Evolutionary conservation across 2,329 filamentous ascomycete genomes (phyloP), one percentile per base, ranked within the genome.

Genomic region (Stagonosporopsis chrysanthemi): DNA sequence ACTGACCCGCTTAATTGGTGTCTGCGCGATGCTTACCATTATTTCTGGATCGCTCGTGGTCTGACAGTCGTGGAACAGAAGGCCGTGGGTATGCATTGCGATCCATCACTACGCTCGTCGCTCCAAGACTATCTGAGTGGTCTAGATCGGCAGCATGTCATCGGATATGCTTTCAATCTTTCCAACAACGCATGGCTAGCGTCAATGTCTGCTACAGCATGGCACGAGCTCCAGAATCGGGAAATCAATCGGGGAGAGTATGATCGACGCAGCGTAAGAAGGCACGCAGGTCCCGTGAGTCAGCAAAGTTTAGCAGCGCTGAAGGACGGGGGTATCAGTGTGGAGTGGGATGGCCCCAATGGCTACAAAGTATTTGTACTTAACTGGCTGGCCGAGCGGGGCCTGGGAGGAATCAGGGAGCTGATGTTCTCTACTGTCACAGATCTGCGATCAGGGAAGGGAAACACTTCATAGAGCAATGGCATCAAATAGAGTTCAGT

Each of bases 11-110:
- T 95, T 78, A 96, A 96, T 72, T 89, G 89, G 22, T 92, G 90
- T 72, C 83, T 96, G 29, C 93, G 95, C 86, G 92, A 96, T 71
- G 84, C 92, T 29, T 93, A 91, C 79, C 96, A 96, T 71, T 86
- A 90, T 47, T 75, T 95, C 43, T 96, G 91, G 91, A 85, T 91
- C 8, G 85, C 86, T 22, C 85, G 88, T 12, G 91, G 89, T 1
- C 88, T 96, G 57, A 86, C 86, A 56, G 78, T 79, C 12, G 79
- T 57, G 1, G 90, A 94, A 62, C 78, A 83, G n/a, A 86, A 87
- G 65, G 80, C 84, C 3, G 67, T 82, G 15, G 85, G 83, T 4
- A 84, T 85, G 63, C 73, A 84, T 8, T 77, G 86, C 47, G 76
- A 80, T 1, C 58, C 66, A 2, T n/a, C 77, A 0, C 78, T 87